These are phyloP conservation scores for Trametes hirsuta DNA, from an alignment of 1,284 basidiomycete genomes.

Conservation along the genomic window DNA sequence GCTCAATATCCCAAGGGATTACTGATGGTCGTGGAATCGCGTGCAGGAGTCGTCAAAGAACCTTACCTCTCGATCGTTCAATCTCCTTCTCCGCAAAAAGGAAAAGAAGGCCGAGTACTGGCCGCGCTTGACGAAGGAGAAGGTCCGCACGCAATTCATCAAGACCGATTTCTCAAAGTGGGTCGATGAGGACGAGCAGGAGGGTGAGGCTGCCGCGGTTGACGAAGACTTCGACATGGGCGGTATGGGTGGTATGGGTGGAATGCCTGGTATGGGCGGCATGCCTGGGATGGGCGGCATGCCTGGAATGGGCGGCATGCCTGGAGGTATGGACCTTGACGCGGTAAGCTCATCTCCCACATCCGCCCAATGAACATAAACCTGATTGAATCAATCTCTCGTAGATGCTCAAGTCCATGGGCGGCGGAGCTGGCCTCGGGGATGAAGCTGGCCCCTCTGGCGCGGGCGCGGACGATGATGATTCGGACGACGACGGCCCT, in stretches of 20 bases:
- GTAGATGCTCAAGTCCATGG: slow-evolving; percentile 73
- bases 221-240: slow-evolving; percentile 50
- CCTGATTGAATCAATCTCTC: slow-evolving; percentile 6
- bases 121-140: slow-evolving; percentile 89
- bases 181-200: slow-evolving; percentile 96
- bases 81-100: slow-evolving; percentile 81
- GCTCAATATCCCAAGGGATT: not conserved
- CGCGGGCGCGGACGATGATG: slow-evolving; percentile 46
- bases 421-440: slow-evolving; percentile 39
- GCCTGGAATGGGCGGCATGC: slow-evolving; percentile 28
- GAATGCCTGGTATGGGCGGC: slow-evolving; percentile 51
- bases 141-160: slow-evolving; percentile 76
- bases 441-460: slow-evolving; percentile 38
- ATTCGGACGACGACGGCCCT: slow-evolving; percentile 68
- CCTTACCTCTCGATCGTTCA: slow-evolving; percentile 69
- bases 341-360: slow-evolving; percentile 44
- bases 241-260: slow-evolving; percentile 51
- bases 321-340: slow-evolving; percentile 56
- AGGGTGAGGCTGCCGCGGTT: slow-evolving; percentile 48
- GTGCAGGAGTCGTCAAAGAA: slow-evolving; percentile 64
- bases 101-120: slow-evolving; percentile 78
- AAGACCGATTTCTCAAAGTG: slow-evolving; percentile 94
- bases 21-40: not conserved
- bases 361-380: not conserved
- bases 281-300: slow-evolving; percentile 52